A percentile compares a stretch with the other conserved stretches of the same genome.
Conservation (phyloP, 2,329 filamentous ascomycete species). For the Metarhizium sp. region DNA sequence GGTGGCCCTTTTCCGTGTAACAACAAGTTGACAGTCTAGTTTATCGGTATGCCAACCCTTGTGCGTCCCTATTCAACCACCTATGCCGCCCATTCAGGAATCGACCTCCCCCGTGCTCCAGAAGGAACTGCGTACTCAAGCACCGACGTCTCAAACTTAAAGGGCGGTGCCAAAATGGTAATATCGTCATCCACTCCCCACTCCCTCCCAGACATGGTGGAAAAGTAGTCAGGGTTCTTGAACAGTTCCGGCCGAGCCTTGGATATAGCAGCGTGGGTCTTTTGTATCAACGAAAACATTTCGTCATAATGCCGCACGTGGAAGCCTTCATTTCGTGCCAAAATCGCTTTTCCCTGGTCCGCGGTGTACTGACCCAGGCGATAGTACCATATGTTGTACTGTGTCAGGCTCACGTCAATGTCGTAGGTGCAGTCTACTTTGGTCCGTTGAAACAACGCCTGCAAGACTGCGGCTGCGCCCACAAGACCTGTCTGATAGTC, state of each 20-base stretch:
- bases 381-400: conserved; percentile 18
- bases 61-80: no score
- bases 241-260: conserved; percentile 6
- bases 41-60: no score
- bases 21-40: no score
- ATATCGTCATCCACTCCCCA: neutral
- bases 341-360: conserved; percentile 7
- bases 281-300: conserved; percentile 9
- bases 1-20: no score
- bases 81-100: neutral
- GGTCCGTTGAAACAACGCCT: conserved; percentile 12
- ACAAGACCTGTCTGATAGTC: conserved; percentile 15
- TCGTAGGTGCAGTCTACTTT: conserved; percentile 12
- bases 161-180: neutral
- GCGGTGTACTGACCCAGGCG: conserved; percentile 12
- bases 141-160: neutral
- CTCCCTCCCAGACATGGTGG: conserved; percentile 6
- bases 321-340: conserved; percentile 10
- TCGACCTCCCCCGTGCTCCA: neutral
- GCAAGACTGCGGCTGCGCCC: conserved; percentile 11
- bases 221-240: conserved; percentile 5
- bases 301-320: conserved; percentile 12
- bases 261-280: neutral
- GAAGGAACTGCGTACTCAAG: neutral
- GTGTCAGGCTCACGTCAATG: conserved; percentile 16